Percentiles rank a stretch among this genome's conserved stretches.
Conservation (phyloP, 2,329 filamentous ascomycete genomes). For the Teratosphaeria gauchensis region DNA sequence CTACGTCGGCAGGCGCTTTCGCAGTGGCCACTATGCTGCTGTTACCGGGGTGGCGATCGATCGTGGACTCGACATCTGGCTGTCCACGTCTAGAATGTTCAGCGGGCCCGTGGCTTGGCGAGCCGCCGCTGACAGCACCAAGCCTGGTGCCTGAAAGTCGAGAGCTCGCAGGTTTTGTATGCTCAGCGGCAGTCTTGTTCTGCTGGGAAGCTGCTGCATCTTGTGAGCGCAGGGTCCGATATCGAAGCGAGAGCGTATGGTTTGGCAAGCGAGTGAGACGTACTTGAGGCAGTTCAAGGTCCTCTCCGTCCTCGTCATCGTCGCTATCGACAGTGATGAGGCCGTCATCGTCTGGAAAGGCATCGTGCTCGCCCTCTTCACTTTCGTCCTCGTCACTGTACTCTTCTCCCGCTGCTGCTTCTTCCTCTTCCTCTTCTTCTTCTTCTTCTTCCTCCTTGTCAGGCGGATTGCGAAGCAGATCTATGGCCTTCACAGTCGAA, state of each 20-base stretch:
- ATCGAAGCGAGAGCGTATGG: slow-evolving; percentile 1
- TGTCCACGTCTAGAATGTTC: not conserved
- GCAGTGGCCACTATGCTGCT: slow-evolving; percentile 3
- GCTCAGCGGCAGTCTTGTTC: slow-evolving; percentile 13
- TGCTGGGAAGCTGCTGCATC: slow-evolving; percentile 7
- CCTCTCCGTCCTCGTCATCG: slow-evolving; percentile 11
- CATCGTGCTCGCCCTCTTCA: slow-evolving; percentile 6
- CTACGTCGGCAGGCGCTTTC: not conserved
- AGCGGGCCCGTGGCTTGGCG: not conserved
- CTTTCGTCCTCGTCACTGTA: slow-evolving; percentile 4
- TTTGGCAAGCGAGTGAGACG: not conserved
- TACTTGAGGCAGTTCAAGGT: not conserved
- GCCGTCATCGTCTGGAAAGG: not conserved
- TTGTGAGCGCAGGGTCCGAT: slow-evolving; percentile 9
- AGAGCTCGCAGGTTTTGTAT: slow-evolving; percentile 30
- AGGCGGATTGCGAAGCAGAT: slow-evolving; percentile 11
- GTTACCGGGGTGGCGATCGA: slow-evolving; percentile 7
- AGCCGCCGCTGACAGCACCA: not conserved
- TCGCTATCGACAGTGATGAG: slow-evolving; percentile 8
- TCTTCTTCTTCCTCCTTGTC: slow-evolving; percentile 34
- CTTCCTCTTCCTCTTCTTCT: slow-evolving; percentile 87
- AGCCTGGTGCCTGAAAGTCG: slow-evolving; percentile 22
- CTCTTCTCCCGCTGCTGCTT: slow-evolving; percentile 42
- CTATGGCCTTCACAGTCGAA: slow-evolving; percentile 40
- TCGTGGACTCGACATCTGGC: slow-evolving; percentile 9